A percentile compares a stretch with the other conserved stretches of the same genome.
Evolutionary conservation across 2,329 filamentous ascomycete species (phyloP).

Genomic region (Xylariaceae sp.): DNA sequence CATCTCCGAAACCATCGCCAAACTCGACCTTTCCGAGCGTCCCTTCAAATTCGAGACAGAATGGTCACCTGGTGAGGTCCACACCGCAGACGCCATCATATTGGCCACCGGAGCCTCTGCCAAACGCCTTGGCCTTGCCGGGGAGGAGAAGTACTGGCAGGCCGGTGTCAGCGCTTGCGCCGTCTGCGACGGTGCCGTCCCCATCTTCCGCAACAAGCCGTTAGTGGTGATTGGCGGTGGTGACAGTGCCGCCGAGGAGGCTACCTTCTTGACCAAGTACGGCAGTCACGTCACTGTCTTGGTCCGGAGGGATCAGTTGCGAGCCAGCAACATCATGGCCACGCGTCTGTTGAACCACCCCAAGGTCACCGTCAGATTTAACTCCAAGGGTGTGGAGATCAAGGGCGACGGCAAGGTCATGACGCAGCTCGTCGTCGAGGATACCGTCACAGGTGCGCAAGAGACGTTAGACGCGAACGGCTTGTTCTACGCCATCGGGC

Average conservation of each 20-base stretch:
- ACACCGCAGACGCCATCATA: slow-evolving; percentile 90
- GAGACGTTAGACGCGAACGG: slow-evolving; percentile 89
- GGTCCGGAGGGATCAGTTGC: slow-evolving; percentile 80
- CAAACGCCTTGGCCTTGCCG: slow-evolving; percentile 74
- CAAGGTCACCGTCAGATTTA: slow-evolving; percentile 89
- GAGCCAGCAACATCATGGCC: slow-evolving; percentile 90
- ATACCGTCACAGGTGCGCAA: slow-evolving; percentile 70
- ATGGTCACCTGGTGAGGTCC: slow-evolving; percentile 75
- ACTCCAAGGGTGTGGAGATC: slow-evolving; percentile 78
- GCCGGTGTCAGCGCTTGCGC: slow-evolving; percentile 95
- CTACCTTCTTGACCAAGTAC: slow-evolving; percentile 96
- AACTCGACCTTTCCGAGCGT: slow-evolving; percentile 76
- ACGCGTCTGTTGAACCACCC: slow-evolving; percentile 76
- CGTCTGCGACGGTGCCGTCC: slow-evolving; percentile 94
- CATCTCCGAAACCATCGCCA: slow-evolving; percentile 86
- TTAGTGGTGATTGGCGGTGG: slow-evolving; percentile 95
- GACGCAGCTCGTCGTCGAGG: slow-evolving; percentile 81
- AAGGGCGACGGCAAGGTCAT: slow-evolving; percentile 86
- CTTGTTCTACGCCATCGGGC: slow-evolving; percentile 95
- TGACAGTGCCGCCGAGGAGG: slow-evolving; percentile 96
- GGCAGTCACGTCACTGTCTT: slow-evolving; percentile 92
- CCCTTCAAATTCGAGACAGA: slow-evolving; percentile 96
- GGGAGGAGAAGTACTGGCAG: slow-evolving; percentile 97
- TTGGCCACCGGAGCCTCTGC: slow-evolving; percentile 95
- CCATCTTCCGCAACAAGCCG: slow-evolving; percentile 96